Evolutionary conservation across 805 yeast species (phyloP), one percentile per base, ranked within the genome.

Genomic region (Metschnikowia orientalis): DNA sequence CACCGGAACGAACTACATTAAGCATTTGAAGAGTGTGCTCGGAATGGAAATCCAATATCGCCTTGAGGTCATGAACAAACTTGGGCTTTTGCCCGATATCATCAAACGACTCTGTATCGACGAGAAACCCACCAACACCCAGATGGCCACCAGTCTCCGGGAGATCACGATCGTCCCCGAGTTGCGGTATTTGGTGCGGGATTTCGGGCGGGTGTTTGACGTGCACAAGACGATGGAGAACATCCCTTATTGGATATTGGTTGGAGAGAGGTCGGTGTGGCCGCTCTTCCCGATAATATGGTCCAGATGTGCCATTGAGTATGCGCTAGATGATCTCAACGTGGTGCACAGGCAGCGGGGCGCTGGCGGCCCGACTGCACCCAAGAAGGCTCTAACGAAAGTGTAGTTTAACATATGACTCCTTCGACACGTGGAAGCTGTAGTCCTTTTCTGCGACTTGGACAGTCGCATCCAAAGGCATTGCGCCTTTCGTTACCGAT

Each of bases 221-320:
- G 81, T 84, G 3, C 80, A 80, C 47, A 71, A 81, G 45, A 69
- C 78, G 16, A 57, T 64, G 51, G 81, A 77, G 37, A 88, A 86
- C 54, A 81, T 88, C 14, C 82, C 87, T 4, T 86, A 87, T 52
- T 90, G 97, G 95, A 77, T 88, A 9, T 63, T 73, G 32, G 86
- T 89, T 19, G 98, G 98, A 4, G 97, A 90, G 56, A 68, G 82
- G 42, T 82, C 95, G 26, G 87, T 88, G 2, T 92, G 97, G 97
- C 95, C 95, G 1, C 73, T 86, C 32, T 67, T 86, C 40, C 86
- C 95, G 0, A 63, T 88, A 22, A 66, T 92, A 18, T 80, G 88
- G 77, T 82, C 95, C 1, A 67, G 98, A 28, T 85, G 96, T 49
- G 78, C 89, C 1, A 82, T 90, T 34, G 98, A 90, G 63, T 86